These are phyloP conservation scores for Plasmodium ovale DNA, from an alignment of 169 alveolate species.

Conservation along the genomic window DNA sequence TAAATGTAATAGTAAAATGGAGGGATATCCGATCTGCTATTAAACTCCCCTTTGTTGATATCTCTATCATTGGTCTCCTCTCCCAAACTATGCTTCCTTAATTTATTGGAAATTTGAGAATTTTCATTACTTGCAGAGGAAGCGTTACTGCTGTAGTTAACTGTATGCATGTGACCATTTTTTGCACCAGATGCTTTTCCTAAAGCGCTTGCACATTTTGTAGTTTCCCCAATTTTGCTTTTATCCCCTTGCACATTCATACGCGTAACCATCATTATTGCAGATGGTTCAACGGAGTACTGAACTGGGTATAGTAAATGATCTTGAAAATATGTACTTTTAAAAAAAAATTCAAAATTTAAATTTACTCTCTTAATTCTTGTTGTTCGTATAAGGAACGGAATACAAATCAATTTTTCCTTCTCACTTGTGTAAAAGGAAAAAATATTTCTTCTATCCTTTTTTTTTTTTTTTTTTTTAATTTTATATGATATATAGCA, in stretches of 20 bases:
- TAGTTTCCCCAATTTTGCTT: not conserved
- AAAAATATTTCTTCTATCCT: constrained; percentile 6
- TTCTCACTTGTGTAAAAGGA: constrained; percentile 12
- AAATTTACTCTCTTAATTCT: constrained; percentile 18
- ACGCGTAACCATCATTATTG: constrained; percentile 42
- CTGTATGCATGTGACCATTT: not conserved
- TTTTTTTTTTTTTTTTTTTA: constrained; percentile 6
- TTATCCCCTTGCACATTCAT: not conserved
- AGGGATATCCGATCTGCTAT: not conserved
- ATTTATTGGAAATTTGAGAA: too few species aligned
- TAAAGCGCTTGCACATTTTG: not conserved
- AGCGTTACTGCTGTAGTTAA: not conserved
- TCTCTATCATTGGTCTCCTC: not conserved
- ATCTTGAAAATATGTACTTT: constrained; percentile 14
- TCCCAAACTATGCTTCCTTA: not conserved
- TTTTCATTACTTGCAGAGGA: not conserved
- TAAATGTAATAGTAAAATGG: constrained; percentile 27
- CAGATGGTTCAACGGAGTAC: constrained; percentile 28
- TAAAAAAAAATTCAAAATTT: constrained; percentile 42
- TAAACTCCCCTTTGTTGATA: constrained; percentile 1
- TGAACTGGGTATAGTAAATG: not conserved
- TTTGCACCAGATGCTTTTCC: not conserved
- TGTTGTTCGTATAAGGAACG: constrained; percentile 40
- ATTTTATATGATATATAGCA: constrained; percentile 41
- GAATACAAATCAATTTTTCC: constrained; percentile 52